A percentile compares a stretch with the other conserved stretches of the same genome.
Evolutionary conservation across 164 flowering plant species (phyloP).

Genomic region (Kalanchoe fedtschenkoi): DNA sequence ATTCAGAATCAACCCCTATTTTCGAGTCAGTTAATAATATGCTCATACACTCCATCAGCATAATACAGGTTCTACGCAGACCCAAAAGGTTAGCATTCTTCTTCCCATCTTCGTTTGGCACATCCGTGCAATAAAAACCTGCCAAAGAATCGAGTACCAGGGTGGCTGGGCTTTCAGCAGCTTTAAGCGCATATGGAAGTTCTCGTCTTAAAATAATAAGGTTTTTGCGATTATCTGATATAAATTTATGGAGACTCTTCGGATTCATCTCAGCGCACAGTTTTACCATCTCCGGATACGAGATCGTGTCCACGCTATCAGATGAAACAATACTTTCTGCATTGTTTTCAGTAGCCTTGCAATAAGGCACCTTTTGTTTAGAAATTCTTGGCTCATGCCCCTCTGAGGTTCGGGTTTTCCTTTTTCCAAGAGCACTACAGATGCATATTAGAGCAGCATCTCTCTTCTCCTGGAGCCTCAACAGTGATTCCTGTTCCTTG

Average conservation of each 20-base stretch:
- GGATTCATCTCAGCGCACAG: slow-evolving; percentile 75
- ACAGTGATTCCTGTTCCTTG: slow-evolving; percentile 66
- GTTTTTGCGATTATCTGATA: slow-evolving; percentile 90
- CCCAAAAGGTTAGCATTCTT: slow-evolving; percentile 71
- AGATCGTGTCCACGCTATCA: slow-evolving; percentile 29
- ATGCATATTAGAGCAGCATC: slow-evolving; percentile 76
- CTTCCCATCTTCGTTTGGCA: slow-evolving; percentile 50
- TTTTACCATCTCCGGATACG: slow-evolving; percentile 56
- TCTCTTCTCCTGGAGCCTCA: slow-evolving; percentile 72
- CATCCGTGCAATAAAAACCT: slow-evolving; percentile 55
- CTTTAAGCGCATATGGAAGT: slow-evolving; percentile 65
- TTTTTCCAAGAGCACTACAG: slow-evolving; percentile 38
- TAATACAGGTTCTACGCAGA: slow-evolving; percentile 78
- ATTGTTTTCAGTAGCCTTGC: slow-evolving; percentile 21
- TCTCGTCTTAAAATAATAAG: slow-evolving; percentile 73
- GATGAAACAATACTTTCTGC: slow-evolving; percentile 21
- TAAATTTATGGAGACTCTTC: slow-evolving; percentile 75
- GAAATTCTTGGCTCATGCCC: slow-evolving; percentile 15
- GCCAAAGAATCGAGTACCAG: slow-evolving; percentile 66
- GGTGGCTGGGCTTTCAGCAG: slow-evolving; percentile 57
- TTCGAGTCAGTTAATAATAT: slow-evolving; percentile 28
- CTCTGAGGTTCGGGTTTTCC: slow-evolving; percentile 27
- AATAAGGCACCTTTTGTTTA: slow-evolving; percentile 44
- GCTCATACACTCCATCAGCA: slow-evolving; percentile 89
- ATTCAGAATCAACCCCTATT: slow-evolving; percentile 23